Percentiles rank a stretch among this genome's conserved stretches.
phyloP scores from a whole-genome alignment of 2,329 filamentous ascomycete genomes.

The Dactylellina parvicollis region DNA sequence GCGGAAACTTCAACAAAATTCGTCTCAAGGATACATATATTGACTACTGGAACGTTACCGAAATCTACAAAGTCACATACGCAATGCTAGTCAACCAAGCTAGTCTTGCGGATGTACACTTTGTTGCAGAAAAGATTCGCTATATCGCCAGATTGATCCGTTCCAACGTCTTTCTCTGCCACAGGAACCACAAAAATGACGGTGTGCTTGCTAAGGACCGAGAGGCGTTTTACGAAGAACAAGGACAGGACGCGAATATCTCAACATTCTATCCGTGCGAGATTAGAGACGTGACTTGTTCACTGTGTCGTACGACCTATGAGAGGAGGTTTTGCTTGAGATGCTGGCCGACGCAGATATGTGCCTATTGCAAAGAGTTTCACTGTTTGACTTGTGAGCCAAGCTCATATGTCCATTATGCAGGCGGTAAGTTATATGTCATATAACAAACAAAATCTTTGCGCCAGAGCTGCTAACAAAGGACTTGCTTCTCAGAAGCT shows the following conservation, averaged over 20 bases:
- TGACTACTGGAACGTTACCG: conserved; percentile 31
- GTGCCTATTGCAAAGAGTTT: conserved; percentile 33
- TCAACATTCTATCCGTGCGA: conserved; percentile 29
- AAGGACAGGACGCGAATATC: not conserved
- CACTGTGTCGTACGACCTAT: conserved; percentile 7
- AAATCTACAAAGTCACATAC: conserved; percentile 32
- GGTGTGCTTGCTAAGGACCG: conserved; percentile 7
- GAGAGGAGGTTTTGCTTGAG: conserved; percentile 32
- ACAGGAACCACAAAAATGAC: conserved; percentile 29
- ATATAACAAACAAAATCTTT: no score
- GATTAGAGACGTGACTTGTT: conserved; percentile 9
- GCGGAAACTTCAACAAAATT: not conserved
- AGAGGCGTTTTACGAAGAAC: not conserved
- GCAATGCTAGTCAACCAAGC: conserved; percentile 26
- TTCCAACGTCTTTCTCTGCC: conserved; percentile 42
- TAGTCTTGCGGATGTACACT: not conserved
- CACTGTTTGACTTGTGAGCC: conserved; percentile 26
- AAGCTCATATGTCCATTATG: not conserved
- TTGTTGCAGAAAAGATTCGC: conserved; percentile 25
- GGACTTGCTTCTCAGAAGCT: not conserved
- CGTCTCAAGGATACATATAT: conserved; percentile 23
- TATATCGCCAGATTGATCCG: conserved; percentile 22
- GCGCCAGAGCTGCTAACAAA: not conserved
- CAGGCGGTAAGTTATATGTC: conserved; percentile 8
- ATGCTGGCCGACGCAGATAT: conserved; percentile 28